phyloP scores from a whole-genome alignment of 306 rosid genomes.

The Argentina anserina region DNA sequence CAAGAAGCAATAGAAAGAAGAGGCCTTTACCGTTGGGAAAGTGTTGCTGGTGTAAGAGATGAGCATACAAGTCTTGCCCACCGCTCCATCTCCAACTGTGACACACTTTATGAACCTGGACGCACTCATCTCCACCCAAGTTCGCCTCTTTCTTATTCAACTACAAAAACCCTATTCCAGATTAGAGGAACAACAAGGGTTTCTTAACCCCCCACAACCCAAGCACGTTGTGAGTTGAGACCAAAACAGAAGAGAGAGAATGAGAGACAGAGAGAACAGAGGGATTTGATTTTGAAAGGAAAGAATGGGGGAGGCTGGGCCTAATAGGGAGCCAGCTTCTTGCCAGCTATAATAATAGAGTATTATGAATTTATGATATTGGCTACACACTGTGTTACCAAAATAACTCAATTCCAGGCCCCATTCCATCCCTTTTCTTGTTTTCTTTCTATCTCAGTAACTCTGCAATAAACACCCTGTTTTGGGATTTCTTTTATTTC shows the following conservation, averaged over 20 bases:
- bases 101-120: slow-evolving; percentile 95
- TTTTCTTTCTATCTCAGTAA: slow-evolving; percentile 5
- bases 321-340: slow-evolving; percentile 49
- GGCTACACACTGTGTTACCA: not conserved
- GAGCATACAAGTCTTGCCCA: slow-evolving; percentile 98
- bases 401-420: slow-evolving; percentile 30
- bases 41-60: slow-evolving; percentile 98
- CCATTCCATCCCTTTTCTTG: not conserved
- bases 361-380: not conserved
- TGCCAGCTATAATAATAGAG: slow-evolving; percentile 49
- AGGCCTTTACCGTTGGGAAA: slow-evolving; percentile 67
- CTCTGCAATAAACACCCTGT: not conserved
- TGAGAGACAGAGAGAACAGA: not conserved
- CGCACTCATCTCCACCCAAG: slow-evolving; percentile 59
- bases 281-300: not conserved
- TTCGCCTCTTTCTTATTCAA: slow-evolving; percentile 8
- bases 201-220: slow-evolving; percentile 17
- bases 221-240: slow-evolving; percentile 17
- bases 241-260: not conserved
- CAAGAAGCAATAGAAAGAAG: slow-evolving; percentile 2
- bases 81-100: slow-evolving; percentile 95
- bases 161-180: slow-evolving; percentile 35
- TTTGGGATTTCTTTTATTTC: slow-evolving; percentile 4
- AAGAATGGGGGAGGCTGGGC: slow-evolving; percentile 26
- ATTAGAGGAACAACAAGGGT: not conserved